Conservation (phyloP, 176 grass and related monocot species). For the Bolboschoenus planiculmis region DNA sequence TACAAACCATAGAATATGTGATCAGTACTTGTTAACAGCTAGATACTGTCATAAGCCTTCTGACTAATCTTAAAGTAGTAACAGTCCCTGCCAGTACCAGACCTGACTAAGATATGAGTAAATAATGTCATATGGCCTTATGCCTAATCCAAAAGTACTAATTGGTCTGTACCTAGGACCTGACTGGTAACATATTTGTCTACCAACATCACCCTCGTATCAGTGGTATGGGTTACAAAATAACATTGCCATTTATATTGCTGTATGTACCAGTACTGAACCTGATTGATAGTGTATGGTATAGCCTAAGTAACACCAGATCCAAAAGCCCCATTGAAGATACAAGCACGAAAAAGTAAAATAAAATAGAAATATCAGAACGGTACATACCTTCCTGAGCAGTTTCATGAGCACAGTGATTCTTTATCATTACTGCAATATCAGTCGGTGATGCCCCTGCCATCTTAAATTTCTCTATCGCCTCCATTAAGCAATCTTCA, state of each 20-base stretch:
- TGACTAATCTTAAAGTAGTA: neutral
- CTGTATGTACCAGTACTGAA: neutral
- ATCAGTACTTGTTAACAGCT: neutral
- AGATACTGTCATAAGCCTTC: neutral
- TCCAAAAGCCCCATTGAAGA: neutral
- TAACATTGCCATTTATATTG: neutral
- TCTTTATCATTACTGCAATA: constrained; percentile 56
- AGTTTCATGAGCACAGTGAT: constrained; percentile 62
- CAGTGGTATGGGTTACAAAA: constrained; percentile 3
- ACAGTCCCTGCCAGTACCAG: neutral
- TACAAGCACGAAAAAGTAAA: neutral
- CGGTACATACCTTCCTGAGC: constrained; percentile 47
- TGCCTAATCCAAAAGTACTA: neutral
- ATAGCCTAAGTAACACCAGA: neutral
- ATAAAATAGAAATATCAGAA: neutral
- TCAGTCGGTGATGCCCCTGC: constrained; percentile 45
- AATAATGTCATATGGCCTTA: neutral
- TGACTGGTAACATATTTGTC: neutral
- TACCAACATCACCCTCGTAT: too few species aligned
- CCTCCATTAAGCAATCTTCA: constrained; percentile 53
- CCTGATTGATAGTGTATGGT: neutral
- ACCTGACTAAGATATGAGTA: neutral
- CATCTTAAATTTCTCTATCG: constrained; percentile 66
- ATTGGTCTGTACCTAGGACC: neutral
- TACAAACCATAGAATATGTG: neutral